These are phyloP conservation scores for Salix arbutifolia DNA, from an alignment of 345 rosid genomes.

Conservation along the genomic window DNA sequence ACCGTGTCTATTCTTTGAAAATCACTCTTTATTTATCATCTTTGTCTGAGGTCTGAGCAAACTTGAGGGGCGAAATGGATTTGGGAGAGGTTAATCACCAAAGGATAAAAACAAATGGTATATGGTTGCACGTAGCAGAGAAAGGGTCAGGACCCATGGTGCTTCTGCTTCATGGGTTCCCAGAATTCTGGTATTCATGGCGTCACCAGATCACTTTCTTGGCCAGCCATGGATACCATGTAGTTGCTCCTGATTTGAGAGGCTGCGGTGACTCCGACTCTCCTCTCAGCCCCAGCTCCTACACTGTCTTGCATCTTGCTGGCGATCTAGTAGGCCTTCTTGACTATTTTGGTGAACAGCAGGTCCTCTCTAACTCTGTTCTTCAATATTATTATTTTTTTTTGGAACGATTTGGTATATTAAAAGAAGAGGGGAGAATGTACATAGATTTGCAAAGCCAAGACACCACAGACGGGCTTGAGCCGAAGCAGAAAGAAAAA, in stretches of 20 bases:
- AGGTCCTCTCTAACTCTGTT: slow-evolving; percentile 26
- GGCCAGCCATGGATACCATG: slow-evolving; percentile 55
- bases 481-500: too few species aligned
- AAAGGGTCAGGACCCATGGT: slow-evolving; percentile 60
- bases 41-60: background rate
- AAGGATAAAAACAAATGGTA: slow-evolving; percentile 45
- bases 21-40: background rate
- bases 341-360: slow-evolving; percentile 42
- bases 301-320: slow-evolving; percentile 48
- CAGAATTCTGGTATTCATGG: slow-evolving; percentile 75
- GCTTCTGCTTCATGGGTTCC: slow-evolving; percentile 66
- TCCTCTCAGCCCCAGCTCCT: slow-evolving; percentile 41
- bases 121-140: slow-evolving; percentile 49
- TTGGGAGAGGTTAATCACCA: slow-evolving; percentile 31
- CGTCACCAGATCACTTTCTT: slow-evolving; percentile 57
- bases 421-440: too few species aligned
- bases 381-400: background rate
- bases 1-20: too few species aligned
- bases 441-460: too few species aligned
- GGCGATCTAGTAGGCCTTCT: slow-evolving; percentile 53
- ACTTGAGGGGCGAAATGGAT: background rate
- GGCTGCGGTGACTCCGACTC: slow-evolving; percentile 61
- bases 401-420: too few species aligned
- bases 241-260: slow-evolving; percentile 63
- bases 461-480: too few species aligned